These are phyloP conservation scores for Coniochaeta sp. DNA, from an alignment of 2,329 filamentous ascomycete species.

Conservation along the genomic window DNA sequence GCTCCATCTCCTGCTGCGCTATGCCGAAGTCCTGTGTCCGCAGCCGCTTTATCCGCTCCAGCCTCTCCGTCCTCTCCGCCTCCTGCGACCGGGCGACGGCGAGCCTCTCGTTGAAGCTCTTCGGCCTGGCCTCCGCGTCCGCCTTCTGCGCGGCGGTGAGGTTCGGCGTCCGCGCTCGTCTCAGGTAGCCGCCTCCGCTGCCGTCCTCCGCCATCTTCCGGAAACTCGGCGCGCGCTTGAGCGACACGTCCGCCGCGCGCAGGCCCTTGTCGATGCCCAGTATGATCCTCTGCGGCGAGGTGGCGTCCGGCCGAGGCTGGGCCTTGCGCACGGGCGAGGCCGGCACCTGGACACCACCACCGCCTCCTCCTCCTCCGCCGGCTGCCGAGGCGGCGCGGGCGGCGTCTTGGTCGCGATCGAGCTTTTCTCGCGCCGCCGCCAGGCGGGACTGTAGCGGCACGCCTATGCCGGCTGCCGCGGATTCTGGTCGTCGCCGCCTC, in stretches of 20 bases:
- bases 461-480: conserved; percentile 12
- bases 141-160: conserved; percentile 21
- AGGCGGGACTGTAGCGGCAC: conserved; percentile 16
- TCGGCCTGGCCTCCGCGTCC: conserved; percentile 23
- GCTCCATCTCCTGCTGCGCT: conserved; percentile 49
- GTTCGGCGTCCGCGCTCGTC: conserved; percentile 32
- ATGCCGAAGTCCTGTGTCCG: conserved; percentile 52
- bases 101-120: conserved; percentile 79
- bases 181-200: conserved; percentile 31
- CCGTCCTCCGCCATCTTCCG: conserved; percentile 23
- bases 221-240: conserved; percentile 62
- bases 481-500: not conserved
- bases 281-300: conserved; percentile 71
- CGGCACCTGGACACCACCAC: conserved; percentile 78
- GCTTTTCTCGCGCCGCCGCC: conserved; percentile 12
- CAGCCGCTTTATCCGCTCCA: conserved; percentile 42
- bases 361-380: too few species aligned
- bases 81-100: conserved; percentile 60
- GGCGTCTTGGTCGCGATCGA: conserved; percentile 14
- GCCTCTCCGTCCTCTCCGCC: conserved; percentile 38
- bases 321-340: conserved; percentile 61
- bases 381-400: conserved; percentile 19
- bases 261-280: conserved; percentile 88
- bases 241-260: conserved; percentile 71
- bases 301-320: conserved; percentile 39